These are phyloP conservation scores for Fusarium citri DNA, from an alignment of 2,329 filamentous ascomycete species.

Conservation along the genomic window DNA sequence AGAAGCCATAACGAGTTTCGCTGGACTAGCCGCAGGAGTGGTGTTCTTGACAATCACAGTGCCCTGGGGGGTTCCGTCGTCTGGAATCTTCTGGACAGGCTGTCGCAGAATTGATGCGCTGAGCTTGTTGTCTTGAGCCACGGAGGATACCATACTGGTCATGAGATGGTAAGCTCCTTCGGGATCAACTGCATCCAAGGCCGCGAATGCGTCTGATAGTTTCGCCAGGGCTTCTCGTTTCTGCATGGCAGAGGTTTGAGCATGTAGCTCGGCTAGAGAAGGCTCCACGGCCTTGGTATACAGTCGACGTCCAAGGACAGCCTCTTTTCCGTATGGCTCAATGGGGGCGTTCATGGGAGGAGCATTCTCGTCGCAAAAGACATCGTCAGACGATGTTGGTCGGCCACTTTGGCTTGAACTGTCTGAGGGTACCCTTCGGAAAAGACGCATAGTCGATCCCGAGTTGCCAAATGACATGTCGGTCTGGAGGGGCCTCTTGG, in stretches of 20 bases:
- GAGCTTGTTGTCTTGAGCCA: conserved; percentile 77
- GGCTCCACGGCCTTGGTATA: conserved; percentile 87
- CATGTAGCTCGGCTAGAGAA: conserved; percentile 84
- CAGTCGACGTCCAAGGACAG: conserved; percentile 80
- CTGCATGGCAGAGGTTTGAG: conserved; percentile 73
- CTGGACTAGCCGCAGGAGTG: conserved; percentile 59
- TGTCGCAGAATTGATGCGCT: conserved; percentile 60
- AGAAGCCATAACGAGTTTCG: conserved; percentile 80
- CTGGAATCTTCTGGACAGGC: conserved; percentile 54
- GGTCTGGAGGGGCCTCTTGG: conserved; percentile 84
- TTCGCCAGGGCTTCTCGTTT: conserved; percentile 87
- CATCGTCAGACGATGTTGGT: conserved; percentile 54
- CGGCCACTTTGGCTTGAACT: conserved; percentile 60
- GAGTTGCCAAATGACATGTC: conserved; percentile 95
- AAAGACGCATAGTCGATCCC: conserved; percentile 90
- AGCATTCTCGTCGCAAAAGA: conserved; percentile 72
- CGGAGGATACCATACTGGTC: conserved; percentile 78
- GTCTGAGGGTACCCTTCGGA: conserved; percentile 85
- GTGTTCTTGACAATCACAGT: conserved; percentile 69
- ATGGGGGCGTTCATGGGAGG: conserved; percentile 62
- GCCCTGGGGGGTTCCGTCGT: conserved; percentile 62
- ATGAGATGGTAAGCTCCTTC: conserved; percentile 91
- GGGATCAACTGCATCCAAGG: conserved; percentile 86
- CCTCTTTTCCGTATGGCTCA: conserved; percentile 80
- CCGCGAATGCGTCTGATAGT: conserved; percentile 86